These are phyloP conservation scores for Monilinia fructigena DNA, from an alignment of 2,329 filamentous ascomycete species.

Conservation along the genomic window DNA sequence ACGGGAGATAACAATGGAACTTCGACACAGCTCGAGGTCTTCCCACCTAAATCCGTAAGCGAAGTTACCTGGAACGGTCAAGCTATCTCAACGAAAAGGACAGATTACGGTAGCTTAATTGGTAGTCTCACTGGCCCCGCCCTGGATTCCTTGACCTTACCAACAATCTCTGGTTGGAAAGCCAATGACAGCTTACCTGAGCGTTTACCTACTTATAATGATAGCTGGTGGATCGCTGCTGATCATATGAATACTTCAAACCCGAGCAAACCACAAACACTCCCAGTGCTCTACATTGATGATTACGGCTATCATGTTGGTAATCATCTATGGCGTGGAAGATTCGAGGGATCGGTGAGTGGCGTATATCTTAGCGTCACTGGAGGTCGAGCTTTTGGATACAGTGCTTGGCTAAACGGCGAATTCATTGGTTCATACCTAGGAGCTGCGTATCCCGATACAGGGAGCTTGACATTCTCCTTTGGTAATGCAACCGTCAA, in stretches of 20 bases:
- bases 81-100: slow-evolving; percentile 35
- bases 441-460: slow-evolving; percentile 41
- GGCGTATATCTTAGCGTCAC: slow-evolving; percentile 34
- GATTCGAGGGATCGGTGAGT: slow-evolving; percentile 29
- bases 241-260: slow-evolving; percentile 28
- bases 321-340: slow-evolving; percentile 46
- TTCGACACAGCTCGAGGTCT: slow-evolving; percentile 46
- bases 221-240: slow-evolving; percentile 30
- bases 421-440: slow-evolving; percentile 52
- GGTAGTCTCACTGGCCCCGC: slow-evolving; percentile 22
- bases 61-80: slow-evolving; percentile 53
- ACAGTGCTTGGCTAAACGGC: slow-evolving; percentile 48
- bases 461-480: slow-evolving; percentile 36
- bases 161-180: slow-evolving; percentile 38
- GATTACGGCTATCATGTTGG: slow-evolving; percentile 48
- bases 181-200: slow-evolving; percentile 48
- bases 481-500: slow-evolving; percentile 46
- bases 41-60: slow-evolving; percentile 48
- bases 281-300: slow-evolving; percentile 47
- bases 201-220: slow-evolving; percentile 43
- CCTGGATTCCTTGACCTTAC: slow-evolving; percentile 26
- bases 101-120: slow-evolving; percentile 46
- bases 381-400: slow-evolving; percentile 24
- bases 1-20: slow-evolving; percentile 47
- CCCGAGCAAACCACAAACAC: slow-evolving; percentile 43